phyloP scores from a whole-genome alignment of 2,329 filamentous ascomycete species.

The Aspergillus japonicus region DNA sequence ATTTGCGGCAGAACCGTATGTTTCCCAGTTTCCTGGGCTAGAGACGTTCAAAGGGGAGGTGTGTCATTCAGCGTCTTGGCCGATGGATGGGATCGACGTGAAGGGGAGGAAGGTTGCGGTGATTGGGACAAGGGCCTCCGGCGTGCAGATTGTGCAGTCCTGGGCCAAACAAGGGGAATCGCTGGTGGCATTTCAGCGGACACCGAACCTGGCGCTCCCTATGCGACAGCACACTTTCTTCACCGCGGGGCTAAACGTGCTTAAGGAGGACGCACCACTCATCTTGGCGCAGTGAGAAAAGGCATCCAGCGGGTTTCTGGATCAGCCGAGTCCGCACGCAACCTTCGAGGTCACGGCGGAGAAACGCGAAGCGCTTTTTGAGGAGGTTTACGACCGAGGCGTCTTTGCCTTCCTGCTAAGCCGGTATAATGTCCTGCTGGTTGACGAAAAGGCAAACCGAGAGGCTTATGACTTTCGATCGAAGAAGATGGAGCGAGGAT shows the following conservation, averaged over 20 bases:
- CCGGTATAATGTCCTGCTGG: conserved; percentile 53
- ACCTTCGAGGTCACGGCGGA: conserved; percentile 52
- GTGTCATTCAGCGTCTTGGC: conserved; percentile 58
- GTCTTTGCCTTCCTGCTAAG: conserved; percentile 56
- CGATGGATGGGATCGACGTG: conserved; percentile 46
- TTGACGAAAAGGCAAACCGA: conserved; percentile 50
- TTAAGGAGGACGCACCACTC: conserved; percentile 44
- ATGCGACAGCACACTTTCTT: conserved; percentile 56
- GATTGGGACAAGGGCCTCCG: conserved; percentile 56
- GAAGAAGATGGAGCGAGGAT: conserved; percentile 53
- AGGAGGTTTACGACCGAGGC: conserved; percentile 51
- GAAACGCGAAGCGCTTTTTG: conserved; percentile 50
- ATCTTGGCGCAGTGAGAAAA: conserved; percentile 53
- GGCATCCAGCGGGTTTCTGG: conserved; percentile 56
- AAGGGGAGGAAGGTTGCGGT: conserved; percentile 51
- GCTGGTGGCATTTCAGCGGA: conserved; percentile 59
- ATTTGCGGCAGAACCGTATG: conserved; percentile 45
- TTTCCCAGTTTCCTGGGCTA: conserved; percentile 41
- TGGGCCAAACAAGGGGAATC: conserved; percentile 54
- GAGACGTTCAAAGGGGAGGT: conserved; percentile 51
- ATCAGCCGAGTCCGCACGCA: conserved; percentile 51
- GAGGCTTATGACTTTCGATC: conserved; percentile 58
- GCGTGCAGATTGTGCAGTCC: conserved; percentile 57
- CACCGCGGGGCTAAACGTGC: conserved; percentile 49
- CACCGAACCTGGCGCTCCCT: conserved; percentile 63